A percentile compares a stretch with the other conserved stretches of the same genome.
Conservation (phyloP, 2,329 filamentous ascomycete species). For the Botrytis fabae region DNA sequence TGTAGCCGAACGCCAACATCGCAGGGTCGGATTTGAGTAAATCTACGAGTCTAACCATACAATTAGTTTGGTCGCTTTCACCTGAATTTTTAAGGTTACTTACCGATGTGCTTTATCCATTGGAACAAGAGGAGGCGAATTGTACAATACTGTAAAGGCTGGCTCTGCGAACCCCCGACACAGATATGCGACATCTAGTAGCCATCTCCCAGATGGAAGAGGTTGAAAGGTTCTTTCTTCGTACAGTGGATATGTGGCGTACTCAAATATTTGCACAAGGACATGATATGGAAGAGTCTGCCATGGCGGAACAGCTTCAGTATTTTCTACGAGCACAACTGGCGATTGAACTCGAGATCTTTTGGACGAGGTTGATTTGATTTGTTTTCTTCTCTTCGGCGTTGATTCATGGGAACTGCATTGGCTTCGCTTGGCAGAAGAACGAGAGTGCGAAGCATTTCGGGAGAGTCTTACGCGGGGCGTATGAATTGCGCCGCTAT, state of each 20-base stretch:
- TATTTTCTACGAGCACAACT: conserved; percentile 18
- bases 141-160: conserved; percentile 71
- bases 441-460: not conserved
- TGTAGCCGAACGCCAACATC: conserved; percentile 36
- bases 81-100: too few relatives aligned
- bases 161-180: conserved; percentile 70
- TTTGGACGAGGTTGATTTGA: conserved; percentile 22
- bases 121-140: conserved; percentile 63
- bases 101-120: conserved; percentile 48
- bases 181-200: conserved; percentile 61
- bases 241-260: conserved; percentile 60
- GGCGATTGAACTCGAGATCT: not conserved
- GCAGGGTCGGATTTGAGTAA: conserved; percentile 45
- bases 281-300: conserved; percentile 66
- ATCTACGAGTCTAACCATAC: conserved; percentile 47
- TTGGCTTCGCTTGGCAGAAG: conserved; percentile 15
- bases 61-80: not conserved
- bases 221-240: conserved; percentile 45
- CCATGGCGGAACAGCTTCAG: conserved; percentile 54
- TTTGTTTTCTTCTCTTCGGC: conserved; percentile 31
- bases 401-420: conserved; percentile 24
- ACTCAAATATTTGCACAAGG: conserved; percentile 68
- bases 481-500: not conserved
- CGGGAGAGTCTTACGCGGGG: not conserved
- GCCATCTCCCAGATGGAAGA: conserved; percentile 56